Conservation (phyloP, 805 yeast species). For the Suhomyces canberraensis region DNA sequence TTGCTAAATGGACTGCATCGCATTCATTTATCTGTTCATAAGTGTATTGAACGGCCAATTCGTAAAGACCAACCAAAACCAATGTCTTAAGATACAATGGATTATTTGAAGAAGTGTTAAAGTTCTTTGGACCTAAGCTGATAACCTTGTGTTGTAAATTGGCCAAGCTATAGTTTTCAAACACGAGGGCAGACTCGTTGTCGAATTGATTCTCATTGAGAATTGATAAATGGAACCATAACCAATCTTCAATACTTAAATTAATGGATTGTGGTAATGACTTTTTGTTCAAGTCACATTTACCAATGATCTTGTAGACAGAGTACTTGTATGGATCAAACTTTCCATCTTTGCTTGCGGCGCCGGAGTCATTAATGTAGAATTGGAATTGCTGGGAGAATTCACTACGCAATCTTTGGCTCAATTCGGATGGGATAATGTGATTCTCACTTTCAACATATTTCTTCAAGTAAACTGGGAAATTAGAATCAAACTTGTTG, state of each 20-base stretch:
- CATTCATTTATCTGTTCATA: conserved; percentile 62
- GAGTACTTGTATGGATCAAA: conserved; percentile 91
- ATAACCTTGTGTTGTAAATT: conserved; percentile 73
- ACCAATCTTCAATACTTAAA: conserved; percentile 89
- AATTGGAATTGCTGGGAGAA: conserved; percentile 80
- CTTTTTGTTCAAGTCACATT: conserved; percentile 71
- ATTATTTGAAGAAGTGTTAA: conserved; percentile 61
- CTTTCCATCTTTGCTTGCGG: conserved; percentile 29
- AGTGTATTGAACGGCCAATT: conserved; percentile 68
- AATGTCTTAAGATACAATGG: conserved; percentile 73
- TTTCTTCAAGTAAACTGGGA: conserved; percentile 73
- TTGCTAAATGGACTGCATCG: conserved; percentile 87
- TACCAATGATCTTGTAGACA: conserved; percentile 87
- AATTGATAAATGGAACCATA: conserved; percentile 86
- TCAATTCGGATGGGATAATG: conserved; percentile 61
- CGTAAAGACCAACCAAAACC: conserved; percentile 75
- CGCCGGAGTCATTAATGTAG: conserved; percentile 38
- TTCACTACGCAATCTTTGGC: conserved; percentile 69
- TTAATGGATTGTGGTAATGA: conserved; percentile 65
- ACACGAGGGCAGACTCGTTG: conserved; percentile 45
- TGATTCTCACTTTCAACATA: conserved; percentile 53
- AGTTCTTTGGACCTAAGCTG: conserved; percentile 69
- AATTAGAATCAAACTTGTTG: conserved; percentile 80
- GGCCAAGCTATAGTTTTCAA: conserved; percentile 66
- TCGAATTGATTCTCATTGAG: conserved; percentile 50